Percentiles rank a stretch among this genome's conserved stretches.
phyloP scores from a whole-genome alignment of 202 grass and related monocot genomes.

The Panicum virgatum region DNA sequence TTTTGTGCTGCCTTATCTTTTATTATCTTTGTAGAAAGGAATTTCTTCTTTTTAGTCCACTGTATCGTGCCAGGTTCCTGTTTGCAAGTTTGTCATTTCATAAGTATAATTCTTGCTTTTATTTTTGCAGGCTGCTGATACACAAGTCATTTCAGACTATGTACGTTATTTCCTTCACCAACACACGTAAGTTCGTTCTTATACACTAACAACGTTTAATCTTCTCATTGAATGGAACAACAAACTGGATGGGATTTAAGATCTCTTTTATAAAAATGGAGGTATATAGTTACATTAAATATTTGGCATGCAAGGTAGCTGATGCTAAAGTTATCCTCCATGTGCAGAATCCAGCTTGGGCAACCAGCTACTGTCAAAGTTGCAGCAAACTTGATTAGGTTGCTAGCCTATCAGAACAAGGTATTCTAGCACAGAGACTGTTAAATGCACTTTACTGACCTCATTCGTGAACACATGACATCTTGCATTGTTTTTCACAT shows the following conservation, averaged over 20 bases:
- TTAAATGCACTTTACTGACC: neutral
- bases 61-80: neutral
- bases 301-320: slow-evolving; percentile 24
- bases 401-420: slow-evolving; percentile 95
- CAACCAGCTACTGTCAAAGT: slow-evolving; percentile 88
- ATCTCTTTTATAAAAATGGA: neutral
- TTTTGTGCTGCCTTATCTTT: neutral
- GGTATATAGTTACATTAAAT: neutral
- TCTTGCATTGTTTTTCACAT: neutral
- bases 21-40: neutral
- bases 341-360: slow-evolving; percentile 79
- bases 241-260: neutral
- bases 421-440: slow-evolving; percentile 37
- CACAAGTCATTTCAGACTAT: slow-evolving; percentile 91
- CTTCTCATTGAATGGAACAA: neutral
- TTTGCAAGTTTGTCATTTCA: neutral
- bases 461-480: neutral
- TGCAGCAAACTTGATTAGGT: slow-evolving; percentile 84
- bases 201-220: neutral
- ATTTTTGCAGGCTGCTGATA: slow-evolving; percentile 79
- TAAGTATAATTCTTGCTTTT: slow-evolving; percentile 22
- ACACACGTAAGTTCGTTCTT: slow-evolving; percentile 73
- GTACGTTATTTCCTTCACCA: slow-evolving; percentile 91
- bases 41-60: neutral
- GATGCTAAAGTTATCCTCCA: slow-evolving; percentile 10